phyloP scores from a whole-genome alignment of 129 eudicot genomes.

The Escallonia herrerae region DNA sequence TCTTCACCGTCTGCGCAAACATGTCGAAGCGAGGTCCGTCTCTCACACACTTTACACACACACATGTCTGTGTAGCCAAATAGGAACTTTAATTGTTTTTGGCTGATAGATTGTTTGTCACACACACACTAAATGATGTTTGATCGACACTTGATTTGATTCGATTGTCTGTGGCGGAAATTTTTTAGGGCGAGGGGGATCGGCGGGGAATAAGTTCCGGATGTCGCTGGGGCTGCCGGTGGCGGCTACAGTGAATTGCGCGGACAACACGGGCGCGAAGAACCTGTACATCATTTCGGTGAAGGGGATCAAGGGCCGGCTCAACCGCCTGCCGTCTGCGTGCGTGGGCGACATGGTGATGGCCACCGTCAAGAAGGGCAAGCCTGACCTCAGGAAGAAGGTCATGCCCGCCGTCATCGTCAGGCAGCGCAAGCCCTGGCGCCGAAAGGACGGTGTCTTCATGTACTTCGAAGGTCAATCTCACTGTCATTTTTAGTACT shows the following conservation, averaged over 20 bases:
- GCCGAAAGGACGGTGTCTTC: slow-evolving; percentile 26
- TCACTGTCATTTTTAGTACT: no score
- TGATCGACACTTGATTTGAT: not conserved
- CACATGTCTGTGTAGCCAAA: not conserved
- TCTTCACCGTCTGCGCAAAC: not conserved
- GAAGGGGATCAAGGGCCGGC: slow-evolving; percentile 11
- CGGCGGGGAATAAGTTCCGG: slow-evolving; percentile 14
- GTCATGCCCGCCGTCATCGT: slow-evolving; percentile 23
- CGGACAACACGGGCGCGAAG: slow-evolving; percentile 14
- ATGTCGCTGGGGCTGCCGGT: slow-evolving; percentile 27
- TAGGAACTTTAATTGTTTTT: not conserved
- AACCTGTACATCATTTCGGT: slow-evolving; percentile 14
- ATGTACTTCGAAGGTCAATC: slow-evolving; percentile 29
- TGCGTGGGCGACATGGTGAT: slow-evolving; percentile 18
- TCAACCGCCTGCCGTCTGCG: slow-evolving; percentile 9
- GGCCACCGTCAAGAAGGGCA: slow-evolving; percentile 23
- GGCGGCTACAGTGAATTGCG: slow-evolving; percentile 24
- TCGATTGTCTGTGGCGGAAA: not conserved
- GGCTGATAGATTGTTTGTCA: no score
- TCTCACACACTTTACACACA: not conserved
- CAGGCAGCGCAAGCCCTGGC: slow-evolving; percentile 24
- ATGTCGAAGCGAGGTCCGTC: slow-evolving; percentile 37
- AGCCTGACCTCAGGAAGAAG: slow-evolving; percentile 21
- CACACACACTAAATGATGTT: no score
- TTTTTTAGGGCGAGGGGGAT: slow-evolving; percentile 8